Conservation (phyloP, 495 filamentous ascomycete species). For the Trichoderma virens region DNA sequence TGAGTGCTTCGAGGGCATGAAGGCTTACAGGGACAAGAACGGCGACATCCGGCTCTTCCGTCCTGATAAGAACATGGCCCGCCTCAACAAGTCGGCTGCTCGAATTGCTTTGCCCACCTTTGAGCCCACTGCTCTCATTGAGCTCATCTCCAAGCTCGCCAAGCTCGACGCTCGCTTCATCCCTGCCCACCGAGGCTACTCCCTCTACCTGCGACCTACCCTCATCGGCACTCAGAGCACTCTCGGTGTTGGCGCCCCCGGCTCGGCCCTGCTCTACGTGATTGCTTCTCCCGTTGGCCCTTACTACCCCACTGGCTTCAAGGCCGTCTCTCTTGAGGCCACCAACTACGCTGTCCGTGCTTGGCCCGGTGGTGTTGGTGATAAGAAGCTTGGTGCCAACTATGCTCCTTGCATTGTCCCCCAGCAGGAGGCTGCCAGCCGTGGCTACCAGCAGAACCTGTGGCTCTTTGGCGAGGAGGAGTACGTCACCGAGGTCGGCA, state of each 20-base stretch:
- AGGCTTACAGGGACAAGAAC: constrained; percentile 79
- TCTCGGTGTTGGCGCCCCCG: constrained; percentile 83
- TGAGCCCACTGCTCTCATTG: constrained; percentile 58
- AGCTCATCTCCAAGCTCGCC: constrained; percentile 71
- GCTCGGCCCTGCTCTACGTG: constrained; percentile 82
- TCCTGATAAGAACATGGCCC: constrained; percentile 93
- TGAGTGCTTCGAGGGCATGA: constrained; percentile 97
- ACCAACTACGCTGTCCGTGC: constrained; percentile 92
- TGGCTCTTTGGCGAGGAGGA: constrained; percentile 96
- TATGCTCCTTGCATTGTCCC: constrained; percentile 95
- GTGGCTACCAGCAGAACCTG: constrained; percentile 95
- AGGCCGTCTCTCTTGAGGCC: constrained; percentile 87
- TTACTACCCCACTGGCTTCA: constrained; percentile 97
- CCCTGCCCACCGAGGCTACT: constrained; percentile 76
- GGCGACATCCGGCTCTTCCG: constrained; percentile 80
- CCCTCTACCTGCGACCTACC: constrained; percentile 87
- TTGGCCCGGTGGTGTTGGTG: constrained; percentile 94
- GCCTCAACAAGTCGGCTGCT: constrained; percentile 79
- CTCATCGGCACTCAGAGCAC: constrained; percentile 95
- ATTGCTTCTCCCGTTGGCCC: constrained; percentile 96
- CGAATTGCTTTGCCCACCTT: constrained; percentile 90
- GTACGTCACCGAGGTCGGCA: constrained; percentile 91
- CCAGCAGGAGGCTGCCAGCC: constrained; percentile 78
- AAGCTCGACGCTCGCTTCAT: constrained; percentile 83
- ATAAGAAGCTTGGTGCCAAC: constrained; percentile 97